A percentile compares a stretch with the other conserved stretches of the same genome.
Evolutionary conservation across 345 rosid genomes (phyloP).

Genomic region (Boechera divaricarpa): DNA sequence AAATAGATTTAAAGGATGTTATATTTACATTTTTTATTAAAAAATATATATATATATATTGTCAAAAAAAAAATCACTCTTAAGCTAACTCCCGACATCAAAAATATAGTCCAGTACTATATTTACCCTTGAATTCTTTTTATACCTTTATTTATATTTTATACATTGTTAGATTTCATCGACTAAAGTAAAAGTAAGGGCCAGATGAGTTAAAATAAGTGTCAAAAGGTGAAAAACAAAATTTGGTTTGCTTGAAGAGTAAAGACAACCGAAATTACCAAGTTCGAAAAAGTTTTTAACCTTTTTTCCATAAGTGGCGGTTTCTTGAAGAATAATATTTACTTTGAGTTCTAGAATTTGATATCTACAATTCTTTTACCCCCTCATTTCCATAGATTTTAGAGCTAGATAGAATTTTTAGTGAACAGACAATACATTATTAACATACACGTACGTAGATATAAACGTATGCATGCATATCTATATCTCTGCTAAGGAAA

Average conservation of each 20-base stretch:
- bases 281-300: constrained; percentile 30
- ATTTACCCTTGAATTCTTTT: neutral
- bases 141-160: neutral
- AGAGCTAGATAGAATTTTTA: constrained; percentile 32
- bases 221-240: constrained; percentile 39
- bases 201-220: constrained; percentile 4
- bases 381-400: constrained; percentile 41
- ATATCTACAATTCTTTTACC: constrained; percentile 32
- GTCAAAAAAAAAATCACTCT: too few relatives aligned
- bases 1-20: neutral
- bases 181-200: neutral
- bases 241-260: constrained; percentile 38
- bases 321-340: constrained; percentile 43
- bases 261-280: constrained; percentile 28
- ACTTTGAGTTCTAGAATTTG: constrained; percentile 40
- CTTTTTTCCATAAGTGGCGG: constrained; percentile 34
- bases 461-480: neutral
- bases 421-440: constrained; percentile 37
- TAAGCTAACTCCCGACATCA: neutral
- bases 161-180: constrained; percentile 11
- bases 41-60: too few relatives aligned
- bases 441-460: neutral
- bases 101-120: neutral
- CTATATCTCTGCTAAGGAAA: neutral
- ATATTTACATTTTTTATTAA: neutral